Evolutionary conservation across 768 basidiomycete genomes (phyloP), one percentile per base, ranked within the genome.

Genomic region (Leucocoprinus sp.): DNA sequence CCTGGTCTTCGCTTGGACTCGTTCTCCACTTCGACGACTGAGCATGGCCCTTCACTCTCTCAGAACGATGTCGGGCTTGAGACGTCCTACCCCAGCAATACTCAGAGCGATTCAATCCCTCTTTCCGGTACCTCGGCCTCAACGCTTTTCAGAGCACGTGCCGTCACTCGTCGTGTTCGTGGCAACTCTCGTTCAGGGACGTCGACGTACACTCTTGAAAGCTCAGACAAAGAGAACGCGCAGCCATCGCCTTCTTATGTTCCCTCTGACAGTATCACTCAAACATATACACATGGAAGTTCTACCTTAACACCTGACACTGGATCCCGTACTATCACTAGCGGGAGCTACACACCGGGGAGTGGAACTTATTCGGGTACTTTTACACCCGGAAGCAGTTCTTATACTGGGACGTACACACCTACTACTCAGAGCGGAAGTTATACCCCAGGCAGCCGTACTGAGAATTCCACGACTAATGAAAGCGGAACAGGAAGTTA

Each of bases 221-320:
- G 57, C 4, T 76, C 74, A 0, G 79, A 84, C 50, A 81, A 78
- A 56, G 82, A 81, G 59, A 80, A 82, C 52, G 60, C 57, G 4
- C 53, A 49, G 17, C 35, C 33, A 19, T 48, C 39, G 8, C 34
- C 26, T 9, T 22, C 40, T 2, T 48, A 39, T 23, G 42, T 40
- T 14, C 45, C 39, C n/a, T 26, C 45, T 9, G 22, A 7, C 9
- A 21, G 31, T 5, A 4, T 21, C 14, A 24, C 39, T 6, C 39
- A 41, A 19, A 36, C 33, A 8, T 41, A 39, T 19, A 48, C 46
- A 8, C 39, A 23, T 7, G 46, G 46, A 2, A 19, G 39, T 41
- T 48, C 46, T 2, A 36, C 46, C 26, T 42, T 41, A 29, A 42
- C 48, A 6, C 52, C 60, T 38, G 50, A 55, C n/a, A 62, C 58